phyloP scores from a whole-genome alignment of 1,284 basidiomycete species.

The Trametes hirsuta region DNA sequence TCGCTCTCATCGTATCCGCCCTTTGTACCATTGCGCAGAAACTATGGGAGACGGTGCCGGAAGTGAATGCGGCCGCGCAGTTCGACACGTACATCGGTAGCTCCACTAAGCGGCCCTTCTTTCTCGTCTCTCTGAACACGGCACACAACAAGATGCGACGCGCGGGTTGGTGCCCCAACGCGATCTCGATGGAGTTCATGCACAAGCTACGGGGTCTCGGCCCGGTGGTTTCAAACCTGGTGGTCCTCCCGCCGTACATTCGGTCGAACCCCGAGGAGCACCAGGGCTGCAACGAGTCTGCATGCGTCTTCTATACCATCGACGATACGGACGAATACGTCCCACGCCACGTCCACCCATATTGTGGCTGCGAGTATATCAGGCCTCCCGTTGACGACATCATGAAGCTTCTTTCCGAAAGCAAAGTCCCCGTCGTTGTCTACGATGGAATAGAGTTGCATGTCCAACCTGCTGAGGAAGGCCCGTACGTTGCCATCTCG shows the following conservation, averaged over 20 bases:
- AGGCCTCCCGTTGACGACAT: slow-evolving; percentile 10
- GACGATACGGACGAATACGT: not conserved
- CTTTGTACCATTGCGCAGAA: no score
- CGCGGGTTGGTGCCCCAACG: no score
- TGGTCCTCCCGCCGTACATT: slow-evolving; percentile 6
- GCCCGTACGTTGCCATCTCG: slow-evolving; percentile 23
- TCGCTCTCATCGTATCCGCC: no score
- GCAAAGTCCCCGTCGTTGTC: not conserved
- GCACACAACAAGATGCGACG: no score
- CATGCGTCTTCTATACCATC: slow-evolving; percentile 14
- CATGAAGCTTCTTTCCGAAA: not conserved
- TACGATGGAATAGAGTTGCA: not conserved
- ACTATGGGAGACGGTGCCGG: no score
- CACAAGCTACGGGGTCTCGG: not conserved
- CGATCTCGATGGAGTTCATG: no score
- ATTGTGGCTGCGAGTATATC: slow-evolving; percentile 9
- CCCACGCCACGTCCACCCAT: slow-evolving; percentile 8
- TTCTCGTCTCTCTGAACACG: no score
- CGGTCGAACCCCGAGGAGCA: slow-evolving; percentile 4
- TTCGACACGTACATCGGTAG: no score
- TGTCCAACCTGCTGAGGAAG: not conserved
- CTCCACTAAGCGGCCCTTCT: no score
- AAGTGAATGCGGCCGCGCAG: no score
- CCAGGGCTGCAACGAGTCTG: not conserved
- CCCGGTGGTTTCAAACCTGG: slow-evolving; percentile 7